Evolutionary conservation across 768 basidiomycete species (phyloP).

Genomic region (Rickenella mellea): DNA sequence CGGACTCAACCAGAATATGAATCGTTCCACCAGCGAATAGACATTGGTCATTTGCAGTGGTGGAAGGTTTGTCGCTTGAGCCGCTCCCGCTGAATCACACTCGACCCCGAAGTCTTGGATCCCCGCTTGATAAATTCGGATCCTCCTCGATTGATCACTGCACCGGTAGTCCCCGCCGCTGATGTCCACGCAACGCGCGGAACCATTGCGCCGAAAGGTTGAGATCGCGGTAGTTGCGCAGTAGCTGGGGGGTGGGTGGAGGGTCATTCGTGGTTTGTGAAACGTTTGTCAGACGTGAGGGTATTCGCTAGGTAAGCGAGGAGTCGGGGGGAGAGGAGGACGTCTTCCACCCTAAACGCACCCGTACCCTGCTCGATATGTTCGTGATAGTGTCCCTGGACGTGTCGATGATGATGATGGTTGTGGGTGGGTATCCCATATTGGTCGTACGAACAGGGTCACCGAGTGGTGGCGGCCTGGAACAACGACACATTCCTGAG

Average conservation of each 20-base stretch:
- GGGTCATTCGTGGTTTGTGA: constrained; percentile 78
- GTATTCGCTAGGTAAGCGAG: constrained; percentile 97
- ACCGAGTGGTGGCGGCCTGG: constrained; percentile 61
- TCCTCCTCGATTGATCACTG: constrained; percentile 16
- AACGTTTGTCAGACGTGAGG: constrained; percentile 95
- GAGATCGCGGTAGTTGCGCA: constrained; percentile 26
- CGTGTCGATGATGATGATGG: constrained; percentile 7
- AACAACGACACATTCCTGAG: constrained; percentile 50
- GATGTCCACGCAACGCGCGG: too few species aligned
- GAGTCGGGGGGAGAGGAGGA: constrained; percentile 81
- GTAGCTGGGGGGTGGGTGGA: constrained; percentile 77
- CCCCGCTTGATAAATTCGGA: constrained; percentile 37
- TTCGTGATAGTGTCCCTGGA: constrained; percentile 20
- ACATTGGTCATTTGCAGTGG: constrained; percentile 86
- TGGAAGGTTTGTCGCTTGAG: too few species aligned
- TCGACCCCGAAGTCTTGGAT: too few species aligned
- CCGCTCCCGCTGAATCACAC: too few species aligned
- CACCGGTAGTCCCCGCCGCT: too few species aligned
- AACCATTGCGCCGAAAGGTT: too few species aligned
- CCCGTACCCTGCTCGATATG: constrained; percentile 31
- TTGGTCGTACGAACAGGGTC: constrained; percentile 58
- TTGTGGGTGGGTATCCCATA: constrained; percentile 39
- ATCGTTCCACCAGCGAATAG: constrained; percentile 91
- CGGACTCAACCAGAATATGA: constrained; percentile 88
- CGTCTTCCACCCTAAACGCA: constrained; percentile 90